phyloP scores from a whole-genome alignment of 192 early-diverging fungal species.

The Backusella psychrophila region DNA sequence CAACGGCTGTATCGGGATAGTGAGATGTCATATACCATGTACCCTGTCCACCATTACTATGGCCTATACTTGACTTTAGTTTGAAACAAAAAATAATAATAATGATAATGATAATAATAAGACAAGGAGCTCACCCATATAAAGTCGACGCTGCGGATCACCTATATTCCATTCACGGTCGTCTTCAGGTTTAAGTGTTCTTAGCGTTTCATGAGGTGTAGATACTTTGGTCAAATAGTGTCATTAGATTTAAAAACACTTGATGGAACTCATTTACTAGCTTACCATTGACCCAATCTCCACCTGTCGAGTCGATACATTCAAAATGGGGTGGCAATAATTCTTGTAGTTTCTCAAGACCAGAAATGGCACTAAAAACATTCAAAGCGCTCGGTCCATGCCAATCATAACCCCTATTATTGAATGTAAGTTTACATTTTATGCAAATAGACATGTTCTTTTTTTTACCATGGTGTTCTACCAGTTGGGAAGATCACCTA shows the following conservation, averaged over 20 bases:
- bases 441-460: background rate
- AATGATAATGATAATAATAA: background rate
- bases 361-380: constrained; percentile 52
- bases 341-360: constrained; percentile 26
- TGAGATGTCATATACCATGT: constrained; percentile 71
- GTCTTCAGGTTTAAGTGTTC: background rate
- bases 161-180: background rate
- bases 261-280: background rate
- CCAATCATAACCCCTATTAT: constrained; percentile 72
- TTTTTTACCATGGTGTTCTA: constrained; percentile 60
- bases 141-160: background rate
- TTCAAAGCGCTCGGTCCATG: constrained; percentile 69
- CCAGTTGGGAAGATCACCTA: constrained; percentile 65
- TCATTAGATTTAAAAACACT: background rate
- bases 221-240: background rate
- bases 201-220: background rate
- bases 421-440: too few relatives aligned
- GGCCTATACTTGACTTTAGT: constrained; percentile 39
- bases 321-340: background rate
- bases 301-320: background rate
- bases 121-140: constrained; percentile 3
- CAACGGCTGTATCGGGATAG: constrained; percentile 69
- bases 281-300: constrained; percentile 16
- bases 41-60: constrained; percentile 80
- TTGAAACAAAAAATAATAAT: background rate